These are phyloP conservation scores for Xylariaceae sp. DNA, from an alignment of 2,329 filamentous ascomycete genomes.

Conservation along the genomic window DNA sequence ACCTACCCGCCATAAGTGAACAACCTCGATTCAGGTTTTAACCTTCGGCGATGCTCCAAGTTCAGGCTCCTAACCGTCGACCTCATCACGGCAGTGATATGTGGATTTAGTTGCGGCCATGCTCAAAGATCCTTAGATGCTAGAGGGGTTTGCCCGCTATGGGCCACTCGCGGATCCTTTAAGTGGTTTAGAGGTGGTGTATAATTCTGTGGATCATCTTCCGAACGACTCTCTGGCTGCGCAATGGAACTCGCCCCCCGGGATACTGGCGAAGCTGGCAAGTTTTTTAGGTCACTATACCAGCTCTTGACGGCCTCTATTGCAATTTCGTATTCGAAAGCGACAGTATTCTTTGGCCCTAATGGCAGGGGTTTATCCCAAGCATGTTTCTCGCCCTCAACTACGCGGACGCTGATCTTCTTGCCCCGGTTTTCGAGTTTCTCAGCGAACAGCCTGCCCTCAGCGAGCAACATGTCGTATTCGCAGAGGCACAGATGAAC, in stretches of 20 bases:
- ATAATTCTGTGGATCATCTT: not conserved
- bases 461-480: constrained; percentile 42
- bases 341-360: constrained; percentile 51
- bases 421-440: constrained; percentile 36
- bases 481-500: constrained; percentile 40
- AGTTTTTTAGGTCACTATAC: constrained; percentile 26
- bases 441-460: constrained; percentile 37
- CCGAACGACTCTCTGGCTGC: too few relatives aligned
- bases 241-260: not conserved
- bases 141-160: not conserved
- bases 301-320: constrained; percentile 50
- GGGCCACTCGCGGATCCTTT: not conserved
- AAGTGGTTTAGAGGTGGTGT: not conserved
- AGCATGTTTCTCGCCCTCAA: constrained; percentile 54
- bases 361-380: constrained; percentile 58
- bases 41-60: not conserved
- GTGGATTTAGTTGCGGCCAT: not conserved
- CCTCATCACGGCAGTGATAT: not conserved
- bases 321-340: constrained; percentile 55
- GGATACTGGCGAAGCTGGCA: too few relatives aligned
- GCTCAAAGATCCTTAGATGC: not conserved
- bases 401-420: constrained; percentile 50
- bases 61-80: too few relatives aligned
- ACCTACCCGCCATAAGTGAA: too few relatives aligned
- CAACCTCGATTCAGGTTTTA: not conserved